phyloP scores from a whole-genome alignment of 129 eudicot species.

The Centrapalus pauciflorus region DNA sequence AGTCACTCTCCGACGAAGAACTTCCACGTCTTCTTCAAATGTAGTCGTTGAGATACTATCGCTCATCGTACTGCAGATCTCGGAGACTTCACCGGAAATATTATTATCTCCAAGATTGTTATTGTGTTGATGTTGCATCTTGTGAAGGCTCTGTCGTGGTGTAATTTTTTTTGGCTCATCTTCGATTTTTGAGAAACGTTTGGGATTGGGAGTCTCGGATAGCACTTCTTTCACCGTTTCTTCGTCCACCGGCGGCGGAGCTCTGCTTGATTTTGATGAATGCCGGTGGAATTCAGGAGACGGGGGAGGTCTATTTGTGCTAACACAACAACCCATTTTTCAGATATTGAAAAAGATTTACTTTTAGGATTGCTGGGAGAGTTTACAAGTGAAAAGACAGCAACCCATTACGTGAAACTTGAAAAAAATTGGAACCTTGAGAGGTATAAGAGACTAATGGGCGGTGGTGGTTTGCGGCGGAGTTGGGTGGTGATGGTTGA shows the following conservation, averaged over 20 bases:
- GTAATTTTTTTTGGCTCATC: constrained; percentile 16
- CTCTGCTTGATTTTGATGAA: constrained; percentile 34
- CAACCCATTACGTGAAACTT: background rate
- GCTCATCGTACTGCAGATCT: constrained; percentile 49
- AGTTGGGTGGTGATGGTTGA: background rate
- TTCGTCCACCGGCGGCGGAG: constrained; percentile 54
- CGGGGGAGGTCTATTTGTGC: constrained; percentile 24
- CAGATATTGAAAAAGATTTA: background rate
- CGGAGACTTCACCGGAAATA: constrained; percentile 31
- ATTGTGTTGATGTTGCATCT: constrained; percentile 18
- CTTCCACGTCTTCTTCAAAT: constrained; percentile 31
- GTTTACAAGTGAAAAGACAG: background rate
- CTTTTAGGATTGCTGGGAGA: background rate
- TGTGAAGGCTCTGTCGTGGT: constrained; percentile 10
- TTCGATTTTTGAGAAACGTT: constrained; percentile 20
- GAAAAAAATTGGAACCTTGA: background rate
- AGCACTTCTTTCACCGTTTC: constrained; percentile 71
- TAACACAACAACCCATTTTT: constrained; percentile 50
- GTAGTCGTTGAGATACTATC: constrained; percentile 38
- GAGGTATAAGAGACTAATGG: background rate
- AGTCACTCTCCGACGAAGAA: constrained; percentile 30
- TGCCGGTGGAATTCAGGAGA: constrained; percentile 19
- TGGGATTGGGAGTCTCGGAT: constrained; percentile 39
- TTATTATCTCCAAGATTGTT: background rate
- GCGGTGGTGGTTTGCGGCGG: background rate